Evolutionary conservation across 2,329 filamentous ascomycete species (phyloP), one percentile per base, ranked within the genome.

Genomic region (Daldinia sp.): DNA sequence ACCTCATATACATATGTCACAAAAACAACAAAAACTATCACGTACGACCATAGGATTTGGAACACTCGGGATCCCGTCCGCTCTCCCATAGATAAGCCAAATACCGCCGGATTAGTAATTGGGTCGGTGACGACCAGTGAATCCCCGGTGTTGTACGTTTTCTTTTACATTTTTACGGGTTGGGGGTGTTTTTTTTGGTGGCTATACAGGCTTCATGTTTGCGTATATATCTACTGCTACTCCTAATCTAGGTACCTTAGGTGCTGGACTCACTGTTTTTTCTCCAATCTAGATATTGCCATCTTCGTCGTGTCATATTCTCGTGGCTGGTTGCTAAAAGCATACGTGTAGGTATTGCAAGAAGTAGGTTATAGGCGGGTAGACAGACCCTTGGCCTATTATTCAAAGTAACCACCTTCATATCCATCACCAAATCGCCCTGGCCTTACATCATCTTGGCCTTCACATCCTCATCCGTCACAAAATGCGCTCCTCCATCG

Each of bases 81-180:
- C 45, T 48, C 45, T 30, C 45, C 45, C 45, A 1, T 21, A 19
- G 27, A 48, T 32, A 48, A 48, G 8, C 45, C 11, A 3, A 15
- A 30, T 48, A 48, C 45, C 27, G 45, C 45, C 27, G 27, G 25
- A 48, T 17, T 19, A 48, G 45, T 48, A 48, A 11, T 48, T 13
- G 45, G 45, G 45, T 48, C 45, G 45, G 45, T 48, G 45, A 48
- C 45, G 45, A 48, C 27, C 45, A 13, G 45, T 11, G 45, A 48
- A 48, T 48, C 45, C 45, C 25, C 27, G 45, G 45, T 48, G 45
- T 48, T 48, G 45, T 48, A 48, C 45, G 45, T 48, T 48, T 48
- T 19, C 30, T 30, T 29, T 29, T 15, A 6, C 6, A 3, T 17
- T 15, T 47, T 29, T 27, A 6, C 29, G 6, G 29, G 29, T 32